Evolutionary conservation across 148 eudicot genomes (phyloP), one percentile per base, ranked within the genome.

Genomic region (Nyssa sinensis): DNA sequence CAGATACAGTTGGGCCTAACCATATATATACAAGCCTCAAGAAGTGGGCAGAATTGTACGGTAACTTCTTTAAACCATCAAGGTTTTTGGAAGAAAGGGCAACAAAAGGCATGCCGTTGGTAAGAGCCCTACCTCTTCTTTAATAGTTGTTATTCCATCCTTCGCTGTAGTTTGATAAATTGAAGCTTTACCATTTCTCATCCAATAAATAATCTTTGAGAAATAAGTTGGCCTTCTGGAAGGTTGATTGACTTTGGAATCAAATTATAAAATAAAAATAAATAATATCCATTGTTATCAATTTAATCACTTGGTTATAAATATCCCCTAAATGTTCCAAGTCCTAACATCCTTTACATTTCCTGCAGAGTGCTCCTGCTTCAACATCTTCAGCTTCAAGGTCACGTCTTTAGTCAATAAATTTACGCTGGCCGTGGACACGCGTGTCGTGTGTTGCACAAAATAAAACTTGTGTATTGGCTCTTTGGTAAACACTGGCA

Each of bases 1-100:
- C 93, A 63, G 98, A 94, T 81, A 77, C 82, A 19, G 86, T 94
- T 74, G 98, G 97, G 17, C 81, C 96, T 62, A 80, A 84, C 27
- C 87, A 84, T 65, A 85, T 94, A 71, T 89, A 92, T 58, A 72
- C 74, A 75, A 83, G 92, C 79, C 88, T 94, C 72, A 84, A 86
- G 74, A 94, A 87, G 73, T 94, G 98, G 98, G 71, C 87, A 13
- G 79, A 78, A 63, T 23, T 66, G 47, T 90, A 94, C 72, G 96
- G 98, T 7, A 84, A 76, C 75, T 94, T 94, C 84, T 94, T 77
- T 47, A 90, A 76, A 67, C 98, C 98, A 57, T 94, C 98, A 23
- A 85, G 78, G 78, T 94, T 83, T 85, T 75, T 94, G 84, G 98
- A 94, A 85, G 93, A 94, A 85, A 82, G 98, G 73, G 98, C 86